These are phyloP conservation scores for Collybia nuda DNA, from an alignment of 768 basidiomycete genomes.

Conservation along the genomic window DNA sequence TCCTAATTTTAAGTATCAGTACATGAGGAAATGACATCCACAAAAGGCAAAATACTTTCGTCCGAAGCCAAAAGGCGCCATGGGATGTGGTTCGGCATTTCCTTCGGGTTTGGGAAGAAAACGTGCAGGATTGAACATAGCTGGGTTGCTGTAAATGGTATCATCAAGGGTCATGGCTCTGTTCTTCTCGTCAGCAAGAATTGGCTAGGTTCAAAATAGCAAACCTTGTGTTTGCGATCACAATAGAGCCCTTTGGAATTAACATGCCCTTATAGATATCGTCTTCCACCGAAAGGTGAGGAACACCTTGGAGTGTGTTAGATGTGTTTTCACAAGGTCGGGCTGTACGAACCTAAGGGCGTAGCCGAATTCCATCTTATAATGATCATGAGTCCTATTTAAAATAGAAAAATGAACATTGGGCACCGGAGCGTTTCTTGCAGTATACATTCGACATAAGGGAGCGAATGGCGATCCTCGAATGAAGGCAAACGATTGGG, in stretches of 20 bases:
- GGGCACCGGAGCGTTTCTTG: constrained; percentile 21
- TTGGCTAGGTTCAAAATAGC: background rate
- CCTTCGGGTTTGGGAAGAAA: constrained; percentile 24
- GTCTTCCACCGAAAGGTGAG: constrained; percentile 18
- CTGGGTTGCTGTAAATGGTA: constrained; percentile 34
- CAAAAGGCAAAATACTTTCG: constrained; percentile 2
- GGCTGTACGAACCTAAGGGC: background rate
- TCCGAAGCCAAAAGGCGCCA: constrained; percentile 19
- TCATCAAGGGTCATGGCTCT: constrained; percentile 39
- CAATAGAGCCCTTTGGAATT: constrained; percentile 30
- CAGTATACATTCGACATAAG: constrained; percentile 34
- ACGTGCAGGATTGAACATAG: constrained; percentile 39
- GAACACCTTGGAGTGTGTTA: constrained; percentile 25
- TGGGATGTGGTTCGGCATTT: constrained; percentile 8
- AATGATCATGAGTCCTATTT: no score
- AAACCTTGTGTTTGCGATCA: constrained; percentile 18
- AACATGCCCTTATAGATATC: constrained; percentile 35
- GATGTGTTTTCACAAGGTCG: no score
- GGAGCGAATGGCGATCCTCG: constrained; percentile 25
- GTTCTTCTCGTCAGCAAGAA: constrained; percentile 1
- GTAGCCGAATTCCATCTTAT: constrained; percentile 6
- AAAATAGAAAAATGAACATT: background rate
- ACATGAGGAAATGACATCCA: background rate
- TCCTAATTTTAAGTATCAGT: constrained; percentile 10
- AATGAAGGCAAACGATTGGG: constrained; percentile 33